Evolutionary conservation across 768 basidiomycete genomes (phyloP).

Genomic region (Lactarius quietus): DNA sequence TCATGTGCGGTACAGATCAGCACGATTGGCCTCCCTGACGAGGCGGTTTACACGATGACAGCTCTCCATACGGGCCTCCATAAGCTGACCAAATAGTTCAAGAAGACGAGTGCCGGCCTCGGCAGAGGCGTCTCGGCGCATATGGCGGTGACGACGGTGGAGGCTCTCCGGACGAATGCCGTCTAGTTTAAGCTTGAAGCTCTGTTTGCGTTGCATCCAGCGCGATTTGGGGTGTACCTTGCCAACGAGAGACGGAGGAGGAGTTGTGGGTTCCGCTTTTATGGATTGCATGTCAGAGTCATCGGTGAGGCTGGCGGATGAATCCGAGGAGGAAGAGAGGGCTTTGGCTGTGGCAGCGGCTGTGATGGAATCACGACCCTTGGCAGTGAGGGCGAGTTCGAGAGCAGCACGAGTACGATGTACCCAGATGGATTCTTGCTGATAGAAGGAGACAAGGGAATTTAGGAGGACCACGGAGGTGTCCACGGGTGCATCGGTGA

Average conservation of each 20-base stretch:
- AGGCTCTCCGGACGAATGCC: slow-evolving; percentile 38
- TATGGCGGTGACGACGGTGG: slow-evolving; percentile 32
- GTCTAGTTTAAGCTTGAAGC: slow-evolving; percentile 50
- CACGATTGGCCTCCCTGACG: slow-evolving; percentile 45
- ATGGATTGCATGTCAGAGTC: slow-evolving; percentile 29
- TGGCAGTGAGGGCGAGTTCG: slow-evolving; percentile 42
- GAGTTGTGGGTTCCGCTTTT: slow-evolving; percentile 34
- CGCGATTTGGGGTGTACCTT: slow-evolving; percentile 32
- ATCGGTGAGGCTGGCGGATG: slow-evolving; percentile 23
- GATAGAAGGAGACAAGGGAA: slow-evolving; percentile 62
- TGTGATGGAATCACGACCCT: slow-evolving; percentile 28
- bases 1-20: slow-evolving; percentile 28
- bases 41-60: slow-evolving; percentile 63
- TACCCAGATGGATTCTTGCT: slow-evolving; percentile 69
- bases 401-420: slow-evolving; percentile 60
- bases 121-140: slow-evolving; percentile 26
- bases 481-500: slow-evolving; percentile 25
- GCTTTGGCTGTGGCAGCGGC: slow-evolving; percentile 18
- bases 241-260: slow-evolving; percentile 28
- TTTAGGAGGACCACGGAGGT: slow-evolving; percentile 57
- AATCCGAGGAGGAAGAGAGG: slow-evolving; percentile 21
- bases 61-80: slow-evolving; percentile 73
- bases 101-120: slow-evolving; percentile 52
- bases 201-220: slow-evolving; percentile 59
- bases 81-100: slow-evolving; percentile 66